Evolutionary conservation across 352 stramenopile genomes (phyloP), one percentile per base, ranked within the genome.

Genomic region (Globisporangium megalacanthum): DNA sequence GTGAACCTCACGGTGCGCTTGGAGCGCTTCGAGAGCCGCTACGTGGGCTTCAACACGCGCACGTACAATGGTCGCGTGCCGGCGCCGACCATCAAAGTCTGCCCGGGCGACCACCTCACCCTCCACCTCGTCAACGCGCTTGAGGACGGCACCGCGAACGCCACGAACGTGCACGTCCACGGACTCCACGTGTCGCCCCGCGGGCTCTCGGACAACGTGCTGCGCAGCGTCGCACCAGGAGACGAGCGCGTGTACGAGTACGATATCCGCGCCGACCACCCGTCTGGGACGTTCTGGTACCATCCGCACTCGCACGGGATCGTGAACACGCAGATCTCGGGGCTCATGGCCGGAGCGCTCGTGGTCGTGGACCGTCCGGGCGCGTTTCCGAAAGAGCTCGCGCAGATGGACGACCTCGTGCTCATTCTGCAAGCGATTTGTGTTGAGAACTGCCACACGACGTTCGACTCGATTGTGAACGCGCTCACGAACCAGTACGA

Each of bases 221-320:
- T 88, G 50, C 69, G 65, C 36, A 80, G 68, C 63, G 78, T 90
- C 31, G 47, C 58, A 22, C 74, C 83, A 0, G 68, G 75, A 47
- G 66, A 53, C 13, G 68, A 77, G 45, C 71, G 73, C 17, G 51
- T 55, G 56, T 92, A 90, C 63, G 69, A 73, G 41, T 92, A 88
- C 61, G 62, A 77, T n/a, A 83, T 92, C 54, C 76, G 78, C 0
- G 47, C 62, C 0, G 76, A 92, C 55, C 82, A 92, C 58, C 79
- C 82, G 11, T 54, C 76, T 8, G 82, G 82, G 13, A 89, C 82
- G 49, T 92, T 89, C 56, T 92, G 82, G 82, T 92, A 92, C 56
- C 82, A 92, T 54, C 78, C 82, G 15, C 82, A 92, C 62, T 64
- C 71, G 36, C 77, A 89, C 52, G 79, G 79, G n/a, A 72, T 88